A percentile compares a stretch with the other conserved stretches of the same genome.
Conservation (phyloP, 1,139 yeast genomes). For the Scheffersomyces parashehatae region DNA sequence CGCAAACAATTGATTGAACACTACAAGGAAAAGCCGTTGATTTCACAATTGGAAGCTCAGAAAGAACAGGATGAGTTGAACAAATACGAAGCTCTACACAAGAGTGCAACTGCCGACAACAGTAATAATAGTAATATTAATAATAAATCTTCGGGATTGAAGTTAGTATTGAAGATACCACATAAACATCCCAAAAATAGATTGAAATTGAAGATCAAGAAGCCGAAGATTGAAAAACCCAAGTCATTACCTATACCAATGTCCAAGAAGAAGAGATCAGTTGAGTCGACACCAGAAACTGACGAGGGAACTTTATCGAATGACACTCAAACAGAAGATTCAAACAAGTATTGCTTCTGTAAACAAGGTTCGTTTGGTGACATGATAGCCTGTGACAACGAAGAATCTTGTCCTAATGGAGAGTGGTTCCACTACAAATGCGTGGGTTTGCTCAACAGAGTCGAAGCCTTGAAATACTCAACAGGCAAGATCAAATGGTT, state of each 20-base stretch:
- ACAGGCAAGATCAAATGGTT: conserved; percentile 43
- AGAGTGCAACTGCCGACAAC: not conserved
- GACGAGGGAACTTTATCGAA: not conserved
- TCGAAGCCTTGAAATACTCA: conserved; percentile 39
- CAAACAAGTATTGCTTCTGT: conserved; percentile 41
- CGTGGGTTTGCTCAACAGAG: conserved; percentile 43
- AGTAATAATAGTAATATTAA: conserved; percentile 3
- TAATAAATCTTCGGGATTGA: conserved; percentile 19
- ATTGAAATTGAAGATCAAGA: conserved; percentile 5
- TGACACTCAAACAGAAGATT: conserved; percentile 20
- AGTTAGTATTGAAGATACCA: conserved; percentile 32
- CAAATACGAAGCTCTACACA: conserved; percentile 9
- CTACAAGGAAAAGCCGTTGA: conserved; percentile 36
- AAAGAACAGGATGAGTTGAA: conserved; percentile 27
- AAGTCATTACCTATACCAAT: not conserved
- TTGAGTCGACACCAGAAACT: conserved; percentile 1
- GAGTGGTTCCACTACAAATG: conserved; percentile 55
- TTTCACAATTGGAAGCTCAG: conserved; percentile 43
- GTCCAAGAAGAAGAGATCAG: conserved; percentile 1
- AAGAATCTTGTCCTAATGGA: conserved; percentile 43
- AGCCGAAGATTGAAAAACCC: not conserved
- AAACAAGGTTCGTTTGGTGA: conserved; percentile 46
- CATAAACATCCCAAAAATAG: conserved; percentile 6
- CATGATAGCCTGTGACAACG: conserved; percentile 51
- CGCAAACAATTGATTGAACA: conserved; percentile 35